phyloP scores from a whole-genome alignment of 2,329 filamentous ascomycete species.

The Chrysosporium queenslandicum region DNA sequence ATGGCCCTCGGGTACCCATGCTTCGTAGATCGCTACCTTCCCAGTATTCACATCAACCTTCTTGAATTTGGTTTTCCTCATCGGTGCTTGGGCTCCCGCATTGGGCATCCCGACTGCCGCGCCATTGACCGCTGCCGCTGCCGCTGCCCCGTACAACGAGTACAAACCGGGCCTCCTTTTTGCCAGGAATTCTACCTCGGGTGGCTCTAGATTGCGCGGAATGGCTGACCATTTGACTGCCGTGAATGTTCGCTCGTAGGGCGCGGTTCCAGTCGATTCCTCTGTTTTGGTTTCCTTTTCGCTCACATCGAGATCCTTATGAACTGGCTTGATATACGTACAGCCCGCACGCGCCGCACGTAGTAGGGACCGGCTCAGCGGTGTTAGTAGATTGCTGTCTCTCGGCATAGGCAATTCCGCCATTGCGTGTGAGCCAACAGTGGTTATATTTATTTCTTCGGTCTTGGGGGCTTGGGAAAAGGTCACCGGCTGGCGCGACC shows the following conservation, averaged over 20 bases:
- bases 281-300: slow-evolving; percentile 29
- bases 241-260: slow-evolving; percentile 40
- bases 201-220: slow-evolving; percentile 47
- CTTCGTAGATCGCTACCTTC: slow-evolving; percentile 73
- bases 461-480: slow-evolving; percentile 56
- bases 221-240: slow-evolving; percentile 50
- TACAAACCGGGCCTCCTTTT: slow-evolving; percentile 51
- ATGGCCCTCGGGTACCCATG: slow-evolving; percentile 70
- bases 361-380: slow-evolving; percentile 72
- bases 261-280: slow-evolving; percentile 25
- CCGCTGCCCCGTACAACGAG: slow-evolving; percentile 37
- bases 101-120: slow-evolving; percentile 19
- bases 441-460: slow-evolving; percentile 43
- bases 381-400: slow-evolving; percentile 65
- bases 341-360: slow-evolving; percentile 68
- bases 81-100: slow-evolving; percentile 41
- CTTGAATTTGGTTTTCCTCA: slow-evolving; percentile 71
- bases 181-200: slow-evolving; percentile 53
- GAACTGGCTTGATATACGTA: slow-evolving; percentile 61
- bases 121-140: slow-evolving; percentile 25
- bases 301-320: slow-evolving; percentile 27
- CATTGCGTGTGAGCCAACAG: slow-evolving; percentile 31
- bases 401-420: slow-evolving; percentile 81
- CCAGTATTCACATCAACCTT: slow-evolving; percentile 64
- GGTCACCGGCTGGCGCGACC: slow-evolving; percentile 61